These are phyloP conservation scores for Phytopythium cucurbitacearum DNA, from an alignment of 352 stramenopile genomes.

Conservation along the genomic window DNA sequence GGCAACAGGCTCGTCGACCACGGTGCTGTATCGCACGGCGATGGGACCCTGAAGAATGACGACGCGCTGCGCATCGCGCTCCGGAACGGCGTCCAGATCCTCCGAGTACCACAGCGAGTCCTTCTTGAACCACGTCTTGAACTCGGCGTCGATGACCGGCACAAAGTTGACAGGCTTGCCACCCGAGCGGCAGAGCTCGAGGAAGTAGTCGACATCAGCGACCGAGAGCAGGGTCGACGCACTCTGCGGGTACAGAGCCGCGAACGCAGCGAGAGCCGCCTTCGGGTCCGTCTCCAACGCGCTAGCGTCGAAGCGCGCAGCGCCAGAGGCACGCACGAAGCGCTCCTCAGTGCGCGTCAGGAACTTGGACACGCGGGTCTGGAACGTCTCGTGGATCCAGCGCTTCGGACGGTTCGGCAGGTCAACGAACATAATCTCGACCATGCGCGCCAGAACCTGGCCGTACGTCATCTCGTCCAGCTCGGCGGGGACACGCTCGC, in stretches of 20 bases:
- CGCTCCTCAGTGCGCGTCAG: slow-evolving; percentile 62
- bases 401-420: slow-evolving; percentile 41
- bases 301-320: slow-evolving; percentile 35
- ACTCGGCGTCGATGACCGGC: slow-evolving; percentile 73
- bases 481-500: slow-evolving; percentile 35
- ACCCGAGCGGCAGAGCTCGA: slow-evolving; percentile 72
- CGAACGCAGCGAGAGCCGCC: slow-evolving; percentile 38
- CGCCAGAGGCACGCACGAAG: slow-evolving; percentile 37
- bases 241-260: slow-evolving; percentile 43
- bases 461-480: slow-evolving; percentile 86
- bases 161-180: slow-evolving; percentile 89
- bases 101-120: slow-evolving; percentile 90
- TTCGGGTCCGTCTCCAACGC: slow-evolving; percentile 39
- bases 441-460: slow-evolving; percentile 69
- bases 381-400: slow-evolving; percentile 75
- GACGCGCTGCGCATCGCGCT: slow-evolving; percentile 72
- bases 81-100: slow-evolving; percentile 76
- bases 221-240: slow-evolving; percentile 61
- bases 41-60: slow-evolving; percentile 83
- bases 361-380: slow-evolving; percentile 69
- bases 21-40: slow-evolving; percentile 74
- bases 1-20: slow-evolving; percentile 68
- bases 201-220: slow-evolving; percentile 78
- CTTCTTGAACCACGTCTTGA: slow-evolving; percentile 89
- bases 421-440: slow-evolving; percentile 78